phyloP scores from a whole-genome alignment of 768 basidiomycete species.

The Boletus fagicola region DNA sequence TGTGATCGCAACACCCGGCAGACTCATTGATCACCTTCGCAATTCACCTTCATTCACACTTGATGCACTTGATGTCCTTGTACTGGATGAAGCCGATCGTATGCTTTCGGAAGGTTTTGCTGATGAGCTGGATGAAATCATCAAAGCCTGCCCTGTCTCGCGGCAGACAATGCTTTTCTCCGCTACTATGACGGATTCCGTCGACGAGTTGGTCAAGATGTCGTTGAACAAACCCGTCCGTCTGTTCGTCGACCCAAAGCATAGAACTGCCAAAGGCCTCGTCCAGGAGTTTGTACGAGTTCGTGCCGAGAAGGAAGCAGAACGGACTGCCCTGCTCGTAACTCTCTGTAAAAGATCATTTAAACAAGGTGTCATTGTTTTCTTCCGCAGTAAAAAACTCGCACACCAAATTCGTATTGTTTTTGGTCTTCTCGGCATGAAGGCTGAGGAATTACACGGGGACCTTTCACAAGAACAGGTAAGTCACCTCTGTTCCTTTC shows the following conservation, averaged over 20 bases:
- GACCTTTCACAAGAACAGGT: conserved; percentile 97
- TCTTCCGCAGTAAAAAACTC: conserved; percentile 93
- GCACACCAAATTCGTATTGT: conserved; percentile 97
- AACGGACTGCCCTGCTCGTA: conserved; percentile 73
- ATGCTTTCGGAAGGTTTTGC: conserved; percentile 96
- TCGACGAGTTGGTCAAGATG: conserved; percentile 91
- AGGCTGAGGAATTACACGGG: conserved; percentile 91
- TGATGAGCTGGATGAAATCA: conserved; percentile 91
- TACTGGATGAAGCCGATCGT: conserved; percentile 96
- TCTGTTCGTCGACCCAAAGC: conserved; percentile 93
- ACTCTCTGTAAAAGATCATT: conserved; percentile 88
- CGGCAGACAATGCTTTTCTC: conserved; percentile 99
- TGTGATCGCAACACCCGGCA: conserved; percentile 95
- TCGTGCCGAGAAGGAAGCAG: conserved; percentile 71
- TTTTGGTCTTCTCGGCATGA: conserved; percentile 85
- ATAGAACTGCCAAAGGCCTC: conserved; percentile 79
- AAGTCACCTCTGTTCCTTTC: conserved; percentile 13
- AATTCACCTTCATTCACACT: conserved; percentile 93
- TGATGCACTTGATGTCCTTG: conserved; percentile 88
- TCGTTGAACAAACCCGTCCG: conserved; percentile 91
- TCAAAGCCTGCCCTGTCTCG: conserved; percentile 81
- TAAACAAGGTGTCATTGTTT: conserved; percentile 81
- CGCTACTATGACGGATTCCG: conserved; percentile 97
- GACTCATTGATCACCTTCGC: conserved; percentile 95
- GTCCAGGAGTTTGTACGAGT: conserved; percentile 96